Evolutionary conservation across 176 grass and related monocot species (phyloP).

Genomic region (Cenchrus americanus): DNA sequence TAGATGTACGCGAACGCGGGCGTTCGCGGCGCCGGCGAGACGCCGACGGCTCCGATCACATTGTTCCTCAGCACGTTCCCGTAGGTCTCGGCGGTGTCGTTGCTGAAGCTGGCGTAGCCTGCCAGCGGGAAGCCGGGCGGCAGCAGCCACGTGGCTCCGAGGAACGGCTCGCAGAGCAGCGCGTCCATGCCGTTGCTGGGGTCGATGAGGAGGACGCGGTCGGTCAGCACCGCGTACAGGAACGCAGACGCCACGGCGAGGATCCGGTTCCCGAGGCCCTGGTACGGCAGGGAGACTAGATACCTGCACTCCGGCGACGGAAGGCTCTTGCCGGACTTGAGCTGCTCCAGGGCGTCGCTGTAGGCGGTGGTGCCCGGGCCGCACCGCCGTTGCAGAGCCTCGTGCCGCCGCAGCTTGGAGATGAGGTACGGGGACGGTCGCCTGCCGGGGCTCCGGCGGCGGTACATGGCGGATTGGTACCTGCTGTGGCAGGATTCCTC

Average conservation of each 20-base stretch:
- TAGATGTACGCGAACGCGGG: slow-evolving; percentile 44
- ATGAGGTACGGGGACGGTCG: slow-evolving; percentile 49
- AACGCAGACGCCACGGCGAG: slow-evolving; percentile 60
- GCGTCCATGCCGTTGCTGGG: slow-evolving; percentile 6
- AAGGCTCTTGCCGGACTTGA: slow-evolving; percentile 43
- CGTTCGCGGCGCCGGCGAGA: background rate
- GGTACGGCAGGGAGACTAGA: slow-evolving; percentile 51
- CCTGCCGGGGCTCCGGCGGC: slow-evolving; percentile 19
- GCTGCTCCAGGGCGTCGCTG: slow-evolving; percentile 24
- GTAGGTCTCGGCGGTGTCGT: slow-evolving; percentile 45
- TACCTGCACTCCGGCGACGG: slow-evolving; percentile 51
- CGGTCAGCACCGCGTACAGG: slow-evolving; percentile 67
- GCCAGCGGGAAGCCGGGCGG: slow-evolving; percentile 43
- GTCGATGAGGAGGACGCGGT: slow-evolving; percentile 64
- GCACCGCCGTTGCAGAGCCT: slow-evolving; percentile 53
- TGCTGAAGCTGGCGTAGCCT: slow-evolving; percentile 29
- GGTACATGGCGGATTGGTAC: slow-evolving; percentile 57
- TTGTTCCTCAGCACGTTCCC: slow-evolving; percentile 41
- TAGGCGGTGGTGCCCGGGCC: slow-evolving; percentile 55
- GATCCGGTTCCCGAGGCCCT: slow-evolving; percentile 70
- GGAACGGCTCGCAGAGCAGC: slow-evolving; percentile 76
- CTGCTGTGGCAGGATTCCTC: slow-evolving; percentile 47
- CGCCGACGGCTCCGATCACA: background rate
- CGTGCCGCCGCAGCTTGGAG: slow-evolving; percentile 49
- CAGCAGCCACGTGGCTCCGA: slow-evolving; percentile 53